Evolutionary conservation across 805 yeast species (phyloP).

Genomic region (Pichia scutulata): DNA sequence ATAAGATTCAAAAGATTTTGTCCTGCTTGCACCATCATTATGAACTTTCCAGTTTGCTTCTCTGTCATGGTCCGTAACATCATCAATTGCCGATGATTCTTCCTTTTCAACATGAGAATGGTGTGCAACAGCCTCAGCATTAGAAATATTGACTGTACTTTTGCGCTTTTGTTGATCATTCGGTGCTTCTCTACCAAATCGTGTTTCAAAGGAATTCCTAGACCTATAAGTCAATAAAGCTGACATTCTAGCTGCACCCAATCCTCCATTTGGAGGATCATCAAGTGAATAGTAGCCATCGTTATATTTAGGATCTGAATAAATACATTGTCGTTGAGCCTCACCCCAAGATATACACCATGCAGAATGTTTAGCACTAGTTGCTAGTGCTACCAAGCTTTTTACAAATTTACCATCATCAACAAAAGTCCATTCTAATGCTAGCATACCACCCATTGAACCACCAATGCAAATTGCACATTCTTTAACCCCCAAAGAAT

Average conservation of each 20-base stretch:
- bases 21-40: conserved; percentile 59
- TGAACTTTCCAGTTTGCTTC: conserved; percentile 81
- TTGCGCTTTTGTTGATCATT: conserved; percentile 23
- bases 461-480: conserved; percentile 91
- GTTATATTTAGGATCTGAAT: conserved; percentile 86
- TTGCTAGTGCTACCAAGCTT: conserved; percentile 75
- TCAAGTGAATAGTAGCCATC: conserved; percentile 78
- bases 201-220: conserved; percentile 80
- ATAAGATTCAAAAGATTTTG: conserved; percentile 23
- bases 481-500: conserved; percentile 67
- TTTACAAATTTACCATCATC: conserved; percentile 59
- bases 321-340: conserved; percentile 93
- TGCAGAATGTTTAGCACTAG: conserved; percentile 90
- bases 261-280: conserved; percentile 80
- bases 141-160: conserved; percentile 8
- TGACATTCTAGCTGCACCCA: conserved; percentile 96
- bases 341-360: conserved; percentile 99
- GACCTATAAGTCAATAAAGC: conserved; percentile 90
- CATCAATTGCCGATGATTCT: conserved; percentile 14
- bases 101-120: conserved; percentile 12
- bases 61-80: conserved; percentile 25
- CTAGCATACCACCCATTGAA: conserved; percentile 98
- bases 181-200: conserved; percentile 82
- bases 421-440: conserved; percentile 73
- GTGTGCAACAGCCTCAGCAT: neutral